Conservation (phyloP, 2,329 filamentous ascomycete species). For the Microthyrium microscopicum region DNA sequence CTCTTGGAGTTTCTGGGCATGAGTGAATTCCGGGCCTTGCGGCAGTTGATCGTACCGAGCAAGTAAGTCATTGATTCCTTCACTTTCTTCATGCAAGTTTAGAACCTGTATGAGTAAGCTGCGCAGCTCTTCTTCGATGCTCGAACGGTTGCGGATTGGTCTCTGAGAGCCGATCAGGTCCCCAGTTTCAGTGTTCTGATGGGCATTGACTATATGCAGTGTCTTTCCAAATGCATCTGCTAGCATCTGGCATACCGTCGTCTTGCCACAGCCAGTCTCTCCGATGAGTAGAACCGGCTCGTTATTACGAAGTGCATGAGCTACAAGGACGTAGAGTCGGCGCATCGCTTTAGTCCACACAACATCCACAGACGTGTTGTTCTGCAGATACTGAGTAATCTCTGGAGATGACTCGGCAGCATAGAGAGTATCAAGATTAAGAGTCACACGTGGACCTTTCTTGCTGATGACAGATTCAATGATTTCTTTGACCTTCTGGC, state of each 20-base stretch:
- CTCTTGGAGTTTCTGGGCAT: slow-evolving; percentile 20
- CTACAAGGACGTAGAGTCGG: slow-evolving; percentile 76
- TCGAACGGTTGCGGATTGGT: slow-evolving; percentile 70
- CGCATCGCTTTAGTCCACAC: slow-evolving; percentile 96
- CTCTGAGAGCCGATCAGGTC: slow-evolving; percentile 93
- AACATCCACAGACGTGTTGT: slow-evolving; percentile 26
- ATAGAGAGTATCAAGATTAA: slow-evolving; percentile 63
- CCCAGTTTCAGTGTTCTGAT: slow-evolving; percentile 95
- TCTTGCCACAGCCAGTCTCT: slow-evolving; percentile 96
- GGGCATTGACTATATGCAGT: slow-evolving; percentile 84
- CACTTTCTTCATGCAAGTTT: neutral
- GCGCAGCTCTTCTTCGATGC: slow-evolving; percentile 48
- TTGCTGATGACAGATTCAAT: slow-evolving; percentile 75
- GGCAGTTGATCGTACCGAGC: neutral
- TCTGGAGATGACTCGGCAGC: slow-evolving; percentile 25
- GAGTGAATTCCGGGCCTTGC: neutral
- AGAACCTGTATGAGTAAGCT: slow-evolving; percentile 38
- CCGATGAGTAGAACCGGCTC: slow-evolving; percentile 90
- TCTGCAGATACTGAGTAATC: slow-evolving; percentile 18
- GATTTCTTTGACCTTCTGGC: slow-evolving; percentile 64
- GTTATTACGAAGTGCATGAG: slow-evolving; percentile 69
- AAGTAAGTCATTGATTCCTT: neutral
- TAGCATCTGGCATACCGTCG: slow-evolving; percentile 83
- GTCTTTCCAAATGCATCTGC: slow-evolving; percentile 63
- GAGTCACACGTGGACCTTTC: slow-evolving; percentile 42